Base-by-base conservation (phyloP, 2,329 filamentous ascomycete species). In the Aspergillus sp. region DNA sequence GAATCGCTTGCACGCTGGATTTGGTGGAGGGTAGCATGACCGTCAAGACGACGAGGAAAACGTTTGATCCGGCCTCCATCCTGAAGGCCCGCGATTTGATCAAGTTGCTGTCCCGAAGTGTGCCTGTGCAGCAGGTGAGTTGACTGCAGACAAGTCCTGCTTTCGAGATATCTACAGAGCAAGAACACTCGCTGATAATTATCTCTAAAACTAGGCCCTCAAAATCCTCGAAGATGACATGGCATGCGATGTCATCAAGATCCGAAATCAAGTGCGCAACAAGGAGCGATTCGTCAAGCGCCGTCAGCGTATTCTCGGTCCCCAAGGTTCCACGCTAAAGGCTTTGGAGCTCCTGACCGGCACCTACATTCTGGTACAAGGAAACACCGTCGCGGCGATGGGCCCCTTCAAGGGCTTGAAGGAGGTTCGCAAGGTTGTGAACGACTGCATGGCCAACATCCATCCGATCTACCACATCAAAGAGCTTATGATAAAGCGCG, bases 261-360 rank as follows among this genome's bases (percentile, higher is more conserved):
- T 97, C 68, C 85, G 92, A 62, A 94, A 87, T 71, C 83, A 97
- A 52, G 92, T 98, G 29, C 85, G 90, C 63, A 97, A 94, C 78
- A 97, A 97, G 77, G 93, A 98, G 66, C 87, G 92, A 58, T 99
- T 98, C 71, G 91, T 96, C 54, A 99, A 99, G 82, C 84, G 95
- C 57, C 86, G 95, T 52, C 95, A 99, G 78, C 84, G 95, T 58
- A 95, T 99, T 59, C 82, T 99, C 24, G 95, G 95, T 0, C 93
- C 94, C 16, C 90, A 91, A 65, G 95, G 94, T 42, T 92, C 90
- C 52, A 99, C 95, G 2, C 82, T 99, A 55, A 98, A 98, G 75
- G 95, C 95, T 1, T 84, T 99, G 29, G 92, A 98, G 76, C 84
- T 98, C 2, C 84, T 99, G 56, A 99, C 95, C 0, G 83, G 89